Evolutionary conservation across 2,329 filamentous ascomycete species (phyloP).

Genomic region (Verruconis gallopava): DNA sequence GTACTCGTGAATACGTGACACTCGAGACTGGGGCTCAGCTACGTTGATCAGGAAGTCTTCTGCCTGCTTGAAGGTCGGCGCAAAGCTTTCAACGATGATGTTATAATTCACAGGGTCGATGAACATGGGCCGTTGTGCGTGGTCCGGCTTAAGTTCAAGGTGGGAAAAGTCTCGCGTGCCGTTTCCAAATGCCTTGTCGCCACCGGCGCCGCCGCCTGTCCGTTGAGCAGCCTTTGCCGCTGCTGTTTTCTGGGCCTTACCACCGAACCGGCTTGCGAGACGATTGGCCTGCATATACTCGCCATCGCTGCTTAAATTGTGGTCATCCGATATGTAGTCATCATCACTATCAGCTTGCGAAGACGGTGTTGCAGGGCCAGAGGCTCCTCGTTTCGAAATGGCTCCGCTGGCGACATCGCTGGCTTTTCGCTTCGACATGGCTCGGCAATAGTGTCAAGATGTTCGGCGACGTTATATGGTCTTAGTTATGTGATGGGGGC

Average conservation of each 20-base stretch:
- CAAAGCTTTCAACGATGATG: constrained; percentile 91
- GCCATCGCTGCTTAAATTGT: constrained; percentile 32
- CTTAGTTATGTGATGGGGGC: too few species aligned
- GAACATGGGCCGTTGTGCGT: constrained; percentile 82
- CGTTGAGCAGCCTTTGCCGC: constrained; percentile 1
- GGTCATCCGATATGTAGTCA: constrained; percentile 45
- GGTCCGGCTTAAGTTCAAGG: constrained; percentile 72
- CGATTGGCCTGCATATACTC: constrained; percentile 16
- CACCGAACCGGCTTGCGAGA: not conserved
- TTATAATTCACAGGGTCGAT: constrained; percentile 77
- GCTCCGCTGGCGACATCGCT: constrained; percentile 31
- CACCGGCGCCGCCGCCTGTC: constrained; percentile 18
- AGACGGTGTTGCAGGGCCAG: constrained; percentile 28
- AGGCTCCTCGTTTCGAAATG: constrained; percentile 31
- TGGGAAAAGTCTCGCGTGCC: constrained; percentile 61
- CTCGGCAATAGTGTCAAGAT: too few species aligned
- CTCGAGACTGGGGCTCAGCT: constrained; percentile 81
- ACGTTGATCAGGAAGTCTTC: constrained; percentile 95
- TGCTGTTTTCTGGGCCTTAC: not conserved
- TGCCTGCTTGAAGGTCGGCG: constrained; percentile 69
- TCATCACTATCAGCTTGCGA: constrained; percentile 35
- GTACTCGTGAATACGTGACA: constrained; percentile 88
- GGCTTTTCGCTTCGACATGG: constrained; percentile 64
- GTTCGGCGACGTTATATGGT: too few species aligned
- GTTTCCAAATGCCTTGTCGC: constrained; percentile 17